Evolutionary conservation across 768 basidiomycete genomes (phyloP), one percentile per base, ranked within the genome.

Genomic region (Lentinula guzmanii): DNA sequence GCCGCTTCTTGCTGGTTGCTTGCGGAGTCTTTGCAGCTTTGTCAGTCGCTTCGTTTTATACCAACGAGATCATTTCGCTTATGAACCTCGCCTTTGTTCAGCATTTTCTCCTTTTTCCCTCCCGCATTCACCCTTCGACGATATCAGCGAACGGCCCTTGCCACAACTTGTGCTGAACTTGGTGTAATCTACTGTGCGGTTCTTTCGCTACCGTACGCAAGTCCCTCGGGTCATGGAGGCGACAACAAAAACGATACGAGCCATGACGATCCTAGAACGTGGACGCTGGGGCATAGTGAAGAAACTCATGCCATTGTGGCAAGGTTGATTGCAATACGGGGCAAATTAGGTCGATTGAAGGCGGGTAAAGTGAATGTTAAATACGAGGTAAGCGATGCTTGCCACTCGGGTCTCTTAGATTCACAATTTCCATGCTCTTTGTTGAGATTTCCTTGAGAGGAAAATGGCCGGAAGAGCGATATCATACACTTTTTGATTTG

Each of bases 401-500:
- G 3, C 2, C 24, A 5, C 24, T 31, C 18, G 13, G 54, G 21
- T 45, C 1, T 1, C 37, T 13, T 59, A 64, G 51, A 31, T 63
- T 24, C 41, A 57, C 53, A 5, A 31, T 58, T 7, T 51, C 15
- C 52, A 5, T 35, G 4, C 39, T 51, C n/a, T n/a, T 39, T 35
- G 15, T 5, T 61, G 67, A 93, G 86, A 85, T 91, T 69, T 92
- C 91, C 0, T 71, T 94, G 24, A 73, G 84, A 56, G 93, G 92
- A 0, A 75, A 79, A 64, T 94, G 91, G 93, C 93, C 93, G 1
- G 82, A 83, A n/a, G 75, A 89, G 60, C 75, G 93, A 62, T 93
- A 93, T 69, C 83, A 87, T 41, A 83, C 75, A 39, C 81, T 91
- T 35, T 71, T 86, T 64, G 83, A 90, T 24, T 67, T 90, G 6